Evolutionary conservation across 108 stramenopile species (phyloP), one percentile per base, ranked within the genome.

Genomic region (Skeletonema grethae): DNA sequence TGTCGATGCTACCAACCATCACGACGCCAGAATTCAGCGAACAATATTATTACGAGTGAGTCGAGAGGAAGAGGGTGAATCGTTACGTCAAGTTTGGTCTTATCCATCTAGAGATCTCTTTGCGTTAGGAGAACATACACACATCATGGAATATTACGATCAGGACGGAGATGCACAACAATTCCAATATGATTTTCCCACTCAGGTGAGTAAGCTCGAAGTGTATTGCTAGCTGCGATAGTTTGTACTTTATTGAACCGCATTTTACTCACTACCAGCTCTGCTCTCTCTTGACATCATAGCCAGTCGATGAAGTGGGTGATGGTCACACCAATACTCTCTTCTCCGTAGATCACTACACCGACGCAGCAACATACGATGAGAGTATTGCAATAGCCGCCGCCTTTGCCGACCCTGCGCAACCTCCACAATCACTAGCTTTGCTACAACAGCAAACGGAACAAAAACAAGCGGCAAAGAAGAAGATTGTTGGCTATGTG

Each of bases 401-500:
- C 8, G 50, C 50, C 18, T 53, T 53, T 53, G 50, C 50, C 22
- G 50, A 53, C 22, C 50, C 50, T 22, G 50, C 50, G 1, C 50
- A 53, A 53, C 50, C 50, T 24, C 50, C 50, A 4, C 50, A 24
- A 53, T 53, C 50, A 22, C 50, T 53, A 22, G 18, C 50, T 8
- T 7, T 53, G 2, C 18, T 53, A 5, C 18, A 53, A 22, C 18
- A 53, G 7, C 50, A 53, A 22, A 53, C 50, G 7, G 50, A 53
- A 24, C 20, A 53, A 22, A 20, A 24, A 9, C 50, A 53, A 53
- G 50, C 50, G 20, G 50, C 50, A 24, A 53, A 53, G 20, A 53
- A 53, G 50, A 53, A 53, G 50, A 53, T 53, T 22, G 50, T 53
- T 53, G 50, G 50, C 8, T 53, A 53, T 39, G 72, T 73, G 34